phyloP scores from a whole-genome alignment of 306 rosid species.

The Begonia peltatifolia region DNA sequence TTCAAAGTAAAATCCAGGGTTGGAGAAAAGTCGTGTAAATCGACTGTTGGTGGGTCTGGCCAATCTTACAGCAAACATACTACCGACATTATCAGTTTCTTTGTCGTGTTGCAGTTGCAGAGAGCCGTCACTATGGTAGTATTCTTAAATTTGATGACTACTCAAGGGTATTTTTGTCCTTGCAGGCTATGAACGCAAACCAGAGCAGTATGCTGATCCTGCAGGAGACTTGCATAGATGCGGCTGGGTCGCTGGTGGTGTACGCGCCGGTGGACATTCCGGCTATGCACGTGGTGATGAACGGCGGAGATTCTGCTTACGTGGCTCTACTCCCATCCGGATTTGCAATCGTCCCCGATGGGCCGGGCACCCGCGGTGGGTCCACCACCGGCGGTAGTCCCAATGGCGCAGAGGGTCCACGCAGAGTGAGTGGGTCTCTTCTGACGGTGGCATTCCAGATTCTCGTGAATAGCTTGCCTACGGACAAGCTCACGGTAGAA shows the following conservation, averaged over 20 bases:
- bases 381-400: not conserved
- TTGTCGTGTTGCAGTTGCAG: too few relatives aligned
- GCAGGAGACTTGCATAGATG: conserved; percentile 88
- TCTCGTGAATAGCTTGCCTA: conserved; percentile 78
- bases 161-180: not conserved
- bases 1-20: not conserved
- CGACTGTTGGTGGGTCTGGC: too few relatives aligned
- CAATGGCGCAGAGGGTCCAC: conserved; percentile 4
- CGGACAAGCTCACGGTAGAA: conserved; percentile 91
- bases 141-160: too few relatives aligned
- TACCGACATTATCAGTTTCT: too few relatives aligned
- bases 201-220: conserved; percentile 88
- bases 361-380: conserved; percentile 34
- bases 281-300: conserved; percentile 95
- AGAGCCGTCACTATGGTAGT: too few relatives aligned
- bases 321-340: conserved; percentile 85
- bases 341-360: conserved; percentile 73
- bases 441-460: conserved; percentile 92
- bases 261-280: conserved; percentile 98
- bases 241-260: conserved; percentile 82
- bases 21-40: too few relatives aligned
- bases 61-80: too few relatives aligned
- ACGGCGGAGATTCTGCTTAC: conserved; percentile 92
- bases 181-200: conserved; percentile 65
- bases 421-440: conserved; percentile 47